These are phyloP conservation scores for Passiflora organensis DNA, from an alignment of 345 rosid genomes.

Conservation along the genomic window DNA sequence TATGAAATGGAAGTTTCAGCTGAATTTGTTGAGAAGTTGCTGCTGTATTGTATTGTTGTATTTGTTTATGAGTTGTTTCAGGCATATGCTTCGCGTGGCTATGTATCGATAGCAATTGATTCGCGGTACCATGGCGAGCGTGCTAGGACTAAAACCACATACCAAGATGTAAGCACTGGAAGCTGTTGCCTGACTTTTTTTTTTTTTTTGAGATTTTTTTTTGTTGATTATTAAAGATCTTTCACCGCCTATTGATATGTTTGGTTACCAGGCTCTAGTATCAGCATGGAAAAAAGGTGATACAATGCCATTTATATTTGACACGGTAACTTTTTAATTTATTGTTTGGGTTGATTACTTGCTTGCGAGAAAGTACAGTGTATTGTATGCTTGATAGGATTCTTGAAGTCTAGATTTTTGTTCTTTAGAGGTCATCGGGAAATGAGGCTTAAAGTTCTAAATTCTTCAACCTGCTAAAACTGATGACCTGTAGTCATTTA, in stretches of 20 bases:
- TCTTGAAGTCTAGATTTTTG: background rate
- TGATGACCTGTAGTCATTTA: no score
- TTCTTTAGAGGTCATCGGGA: slow-evolving; percentile 7
- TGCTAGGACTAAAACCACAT: slow-evolving; percentile 53
- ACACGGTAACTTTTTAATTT: slow-evolving; percentile 47
- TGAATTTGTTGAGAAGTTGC: no score
- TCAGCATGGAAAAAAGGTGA: slow-evolving; percentile 81
- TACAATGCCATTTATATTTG: slow-evolving; percentile 90
- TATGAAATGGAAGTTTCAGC: background rate
- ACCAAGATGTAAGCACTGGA: slow-evolving; percentile 45
- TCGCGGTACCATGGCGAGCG: slow-evolving; percentile 96
- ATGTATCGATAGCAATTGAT: slow-evolving; percentile 72
- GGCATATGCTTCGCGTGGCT: slow-evolving; percentile 69
- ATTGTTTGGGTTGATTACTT: background rate
- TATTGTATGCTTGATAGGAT: background rate
- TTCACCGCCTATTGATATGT: slow-evolving; percentile 1
- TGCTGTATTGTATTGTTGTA: background rate
- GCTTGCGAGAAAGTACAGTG: background rate
- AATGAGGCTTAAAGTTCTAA: slow-evolving; percentile 1
- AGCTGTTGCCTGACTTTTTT: background rate
- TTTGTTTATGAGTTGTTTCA: background rate
- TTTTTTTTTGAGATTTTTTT: background rate
- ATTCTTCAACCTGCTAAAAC: no score
- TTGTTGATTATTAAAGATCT: background rate
- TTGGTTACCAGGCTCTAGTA: slow-evolving; percentile 67